Evolutionary conservation across 139 green algal species (phyloP).

Genomic region (Spirogloea muscicola): DNA sequence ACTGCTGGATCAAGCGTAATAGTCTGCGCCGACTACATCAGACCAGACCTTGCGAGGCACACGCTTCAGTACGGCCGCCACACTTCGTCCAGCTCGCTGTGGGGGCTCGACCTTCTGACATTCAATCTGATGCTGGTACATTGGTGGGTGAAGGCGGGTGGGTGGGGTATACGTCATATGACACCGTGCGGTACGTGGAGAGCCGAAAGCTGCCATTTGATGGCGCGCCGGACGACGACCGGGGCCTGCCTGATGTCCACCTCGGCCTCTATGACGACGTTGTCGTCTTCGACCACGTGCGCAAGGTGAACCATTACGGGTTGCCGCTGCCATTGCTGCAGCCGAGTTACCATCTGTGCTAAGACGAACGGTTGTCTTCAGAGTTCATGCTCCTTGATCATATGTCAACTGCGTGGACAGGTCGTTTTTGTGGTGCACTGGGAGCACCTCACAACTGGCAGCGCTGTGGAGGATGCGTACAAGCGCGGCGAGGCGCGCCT

Average conservation of each 20-base stretch:
- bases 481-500: constrained; percentile 37
- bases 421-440: constrained; percentile 35
- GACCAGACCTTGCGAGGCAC: too few species aligned
- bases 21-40: too few species aligned
- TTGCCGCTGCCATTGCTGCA: too few species aligned
- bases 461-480: constrained; percentile 60
- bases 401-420: constrained; percentile 10
- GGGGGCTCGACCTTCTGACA: too few species aligned
- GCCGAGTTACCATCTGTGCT: too few species aligned
- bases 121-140: too few species aligned
- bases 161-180: constrained; percentile 95
- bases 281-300: constrained; percentile 92
- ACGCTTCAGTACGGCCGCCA: too few species aligned
- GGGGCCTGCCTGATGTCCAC: constrained; percentile 86
- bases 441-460: constrained; percentile 18
- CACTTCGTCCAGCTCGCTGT: too few species aligned
- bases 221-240: constrained; percentile 72
- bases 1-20: too few species aligned
- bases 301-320: too few species aligned
- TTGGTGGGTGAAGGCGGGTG: constrained; percentile 75
- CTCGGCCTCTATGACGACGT: constrained; percentile 95
- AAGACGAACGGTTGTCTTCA: too few species aligned
- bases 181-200: constrained; percentile 98
- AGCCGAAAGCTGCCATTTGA: constrained; percentile 78
- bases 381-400: too few species aligned